Evolutionary conservation across 1,284 basidiomycete species (phyloP), one percentile per base, ranked within the genome.

Genomic region (Irpex lacteus): DNA sequence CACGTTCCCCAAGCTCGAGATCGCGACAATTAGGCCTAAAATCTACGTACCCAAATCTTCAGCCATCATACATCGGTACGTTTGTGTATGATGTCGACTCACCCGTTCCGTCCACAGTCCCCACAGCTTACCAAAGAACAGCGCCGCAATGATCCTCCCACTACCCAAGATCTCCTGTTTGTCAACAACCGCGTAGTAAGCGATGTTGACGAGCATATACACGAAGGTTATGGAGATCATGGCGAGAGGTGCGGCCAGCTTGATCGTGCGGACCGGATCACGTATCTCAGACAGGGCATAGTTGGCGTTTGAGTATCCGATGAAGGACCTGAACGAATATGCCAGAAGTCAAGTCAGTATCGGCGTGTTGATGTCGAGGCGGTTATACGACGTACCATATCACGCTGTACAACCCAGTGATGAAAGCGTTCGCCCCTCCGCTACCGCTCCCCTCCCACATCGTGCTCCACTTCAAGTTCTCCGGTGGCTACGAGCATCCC

Each of bases 221-320:
- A 85, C 78, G 0, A 80, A 66, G 0, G 84, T 80, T 2, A 88
- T 83, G 19, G 78, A 77, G 15, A 80, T 62, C 78, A 90, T 83
- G 0, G 88, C 88, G 4, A 89, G 69, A 0, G 89, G 88, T 3
- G 85, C 88, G 0, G 89, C 89, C 4, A 80, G 75, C 70, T 85
- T 89, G 70, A 91, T 83, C 0, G 89, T 91, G 38, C 81, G 80
- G 4, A 90, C 80, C 1, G 89, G 89, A 67, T 91, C 80, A 26
- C 80, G 81, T 11, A 90, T 79, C 70, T 91, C 89, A 3, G 87
- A 89, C 2, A 91, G 77, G 0, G 86, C 87, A 66, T 89, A 90
- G 70, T 91, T 91, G 13, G 87, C 88, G 63, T 87, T 89, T 0
- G 85, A 84, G 70, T 90, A 91, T 0, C 89, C 89, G 59, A 82